Conservation (phyloP, 768 basidiomycete genomes). For the Clitopilus hobsonii region DNA sequence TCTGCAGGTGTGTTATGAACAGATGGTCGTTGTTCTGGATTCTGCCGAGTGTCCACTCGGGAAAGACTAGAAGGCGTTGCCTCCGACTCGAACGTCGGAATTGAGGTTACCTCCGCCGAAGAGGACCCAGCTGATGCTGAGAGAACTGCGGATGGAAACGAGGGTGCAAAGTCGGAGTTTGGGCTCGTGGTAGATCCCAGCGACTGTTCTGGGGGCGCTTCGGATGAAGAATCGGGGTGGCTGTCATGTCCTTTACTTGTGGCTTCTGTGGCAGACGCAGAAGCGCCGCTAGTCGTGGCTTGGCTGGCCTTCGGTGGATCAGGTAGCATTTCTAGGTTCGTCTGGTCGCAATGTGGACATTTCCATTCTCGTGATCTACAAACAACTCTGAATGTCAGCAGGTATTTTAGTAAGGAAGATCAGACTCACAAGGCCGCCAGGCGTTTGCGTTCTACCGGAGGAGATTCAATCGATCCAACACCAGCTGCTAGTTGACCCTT, state of each 20-base stretch:
- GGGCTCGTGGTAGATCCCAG: neutral
- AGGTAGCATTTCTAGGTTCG: conserved; percentile 68
- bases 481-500: conserved; percentile 86
- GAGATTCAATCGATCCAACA: conserved; percentile 84
- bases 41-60: neutral
- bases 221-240: neutral
- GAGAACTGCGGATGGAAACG: neutral
- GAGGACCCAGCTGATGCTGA: neutral
- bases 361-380: conserved; percentile 80
- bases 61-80: neutral
- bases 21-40: neutral
- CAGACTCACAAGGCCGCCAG: conserved; percentile 66
- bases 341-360: conserved; percentile 67
- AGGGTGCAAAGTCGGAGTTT: neutral
- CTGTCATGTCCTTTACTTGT: neutral
- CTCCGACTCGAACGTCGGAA: neutral
- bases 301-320: conserved; percentile 40
- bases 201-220: neutral
- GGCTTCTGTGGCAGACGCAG: neutral
- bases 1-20: neutral
- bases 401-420: conserved; percentile 6
- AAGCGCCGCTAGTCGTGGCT: neutral
- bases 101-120: neutral
- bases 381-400: conserved; percentile 3
- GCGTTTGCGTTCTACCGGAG: conserved; percentile 68